Percentiles rank a stretch among this genome's conserved stretches.
These are phyloP conservation scores for Wakefieldia striispora DNA, from an alignment of 768 basidiomycete species.

Conservation along the genomic window DNA sequence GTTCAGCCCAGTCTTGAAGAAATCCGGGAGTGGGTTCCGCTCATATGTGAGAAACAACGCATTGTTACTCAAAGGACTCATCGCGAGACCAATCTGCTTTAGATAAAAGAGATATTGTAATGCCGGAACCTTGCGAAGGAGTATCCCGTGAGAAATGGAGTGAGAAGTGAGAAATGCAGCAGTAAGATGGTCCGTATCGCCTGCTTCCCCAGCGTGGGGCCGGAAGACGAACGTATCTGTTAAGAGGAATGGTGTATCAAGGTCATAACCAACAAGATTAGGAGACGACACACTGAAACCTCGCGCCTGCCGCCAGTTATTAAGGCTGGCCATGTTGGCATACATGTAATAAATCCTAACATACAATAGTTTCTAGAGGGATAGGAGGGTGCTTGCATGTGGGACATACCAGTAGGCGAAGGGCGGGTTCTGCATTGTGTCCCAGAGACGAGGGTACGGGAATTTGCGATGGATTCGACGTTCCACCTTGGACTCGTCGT, in stretches of 20 bases:
- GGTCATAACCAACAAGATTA: background rate
- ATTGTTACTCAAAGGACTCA: conserved; percentile 98
- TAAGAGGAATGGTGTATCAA: background rate
- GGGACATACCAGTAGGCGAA: conserved; percentile 86
- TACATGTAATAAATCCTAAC: conserved; percentile 95
- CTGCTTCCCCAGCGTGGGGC: conserved; percentile 97
- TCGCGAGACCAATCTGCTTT: conserved; percentile 97
- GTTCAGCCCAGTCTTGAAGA: conserved; percentile 94
- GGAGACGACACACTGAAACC: conserved; percentile 77
- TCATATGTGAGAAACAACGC: conserved; percentile 96
- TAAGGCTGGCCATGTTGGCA: conserved; percentile 92
- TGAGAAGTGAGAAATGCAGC: conserved; percentile 96
- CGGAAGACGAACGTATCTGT: conserved; percentile 95
- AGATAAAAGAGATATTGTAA: conserved; percentile 97
- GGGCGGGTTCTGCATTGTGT: conserved; percentile 85
- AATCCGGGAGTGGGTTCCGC: conserved; percentile 94
- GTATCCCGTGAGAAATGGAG: conserved; percentile 98
- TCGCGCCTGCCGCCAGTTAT: conserved; percentile 83
- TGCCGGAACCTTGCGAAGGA: conserved; percentile 95
- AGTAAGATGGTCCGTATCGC: conserved; percentile 95
- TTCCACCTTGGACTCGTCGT: conserved; percentile 95
- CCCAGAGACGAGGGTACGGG: conserved; percentile 89
- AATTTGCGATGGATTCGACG: conserved; percentile 90
- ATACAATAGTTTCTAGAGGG: background rate
- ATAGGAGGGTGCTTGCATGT: background rate